Percentiles rank a stretch among this genome's conserved stretches.
These are phyloP conservation scores for Pleurozium schreberi DNA, from an alignment of 225 moss, liverwort and hornwort genomes.

Conservation along the genomic window DNA sequence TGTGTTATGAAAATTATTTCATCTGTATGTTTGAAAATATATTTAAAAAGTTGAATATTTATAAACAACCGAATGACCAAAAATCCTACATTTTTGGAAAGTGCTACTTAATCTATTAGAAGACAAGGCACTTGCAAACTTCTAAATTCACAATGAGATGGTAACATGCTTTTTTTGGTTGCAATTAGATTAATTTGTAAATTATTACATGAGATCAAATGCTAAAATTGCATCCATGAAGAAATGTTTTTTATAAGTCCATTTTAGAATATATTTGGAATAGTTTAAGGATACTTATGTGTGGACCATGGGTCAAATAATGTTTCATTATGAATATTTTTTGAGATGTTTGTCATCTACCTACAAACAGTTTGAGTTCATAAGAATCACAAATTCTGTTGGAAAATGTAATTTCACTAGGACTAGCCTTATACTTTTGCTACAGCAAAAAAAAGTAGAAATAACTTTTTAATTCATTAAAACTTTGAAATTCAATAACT, in stretches of 20 bases:
- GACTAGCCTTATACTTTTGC: too few relatives aligned
- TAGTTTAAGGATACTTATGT: background rate
- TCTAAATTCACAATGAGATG: background rate
- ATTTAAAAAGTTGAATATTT: background rate
- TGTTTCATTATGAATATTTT: too few relatives aligned
- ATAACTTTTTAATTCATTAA: too few relatives aligned
- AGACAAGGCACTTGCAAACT: too few relatives aligned
- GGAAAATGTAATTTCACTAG: background rate
- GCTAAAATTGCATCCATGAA: background rate
- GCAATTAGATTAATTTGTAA: accelerated
- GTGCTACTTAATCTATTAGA: background rate
- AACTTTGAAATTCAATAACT: too few relatives aligned
- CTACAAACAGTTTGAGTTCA: background rate
- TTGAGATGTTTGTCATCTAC: accelerated
- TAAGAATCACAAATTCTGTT: too few relatives aligned
- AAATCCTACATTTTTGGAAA: background rate
- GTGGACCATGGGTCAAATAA: background rate
- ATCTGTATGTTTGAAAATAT: background rate
- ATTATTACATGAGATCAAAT: background rate
- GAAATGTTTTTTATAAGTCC: background rate
- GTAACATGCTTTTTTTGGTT: background rate
- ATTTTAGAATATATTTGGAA: background rate
- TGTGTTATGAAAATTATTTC: background rate
- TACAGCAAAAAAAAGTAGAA: too few relatives aligned
- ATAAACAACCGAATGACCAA: background rate